Evolutionary conservation across 306 rosid species (phyloP), one percentile per base, ranked within the genome.

Genomic region (Cercis canadensis): DNA sequence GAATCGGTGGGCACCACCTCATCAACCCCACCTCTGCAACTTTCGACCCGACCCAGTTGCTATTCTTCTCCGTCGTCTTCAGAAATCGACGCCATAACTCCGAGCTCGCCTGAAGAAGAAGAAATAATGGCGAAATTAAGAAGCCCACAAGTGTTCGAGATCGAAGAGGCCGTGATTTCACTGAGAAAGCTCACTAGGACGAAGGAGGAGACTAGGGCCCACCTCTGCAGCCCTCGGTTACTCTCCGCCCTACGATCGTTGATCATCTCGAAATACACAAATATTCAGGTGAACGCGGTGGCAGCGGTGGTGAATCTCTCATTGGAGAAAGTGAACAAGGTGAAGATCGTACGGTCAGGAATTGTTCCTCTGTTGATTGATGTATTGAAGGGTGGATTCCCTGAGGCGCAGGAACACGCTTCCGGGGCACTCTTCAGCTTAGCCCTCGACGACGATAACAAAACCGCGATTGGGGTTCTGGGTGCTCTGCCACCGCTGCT

Each of bases 261-360:
- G 19, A 56, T 91, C 45, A 8, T 57, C 16, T 89, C 96, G 1
- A 84, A 83, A 67, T 75, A 86, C 79, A 52, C 70, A 0, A 72
- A 7, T 13, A 43, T 94, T 52, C 92, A 84, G 75, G 96, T 86
- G 77, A 89, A 94, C 75, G 76, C 97, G 0, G 77, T 94, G 5
- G 96, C 97, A 1, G 89, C 91, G 0, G 12, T 91, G 65, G 97
- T 94, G 52, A 94, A 94, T 34, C 84, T 94, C 0, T 91, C 99
- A 0, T 33, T 94, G 43, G 91, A 89, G 66, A 80, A 76, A 24
- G 7, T 54, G 21, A 94, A 91, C 82, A 94, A 89, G 72, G 86
- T 86, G 16, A 94, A 82, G 84, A 94, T 94, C 78, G 86, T 94
- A 19, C 92, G 99, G 68, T 89, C 97, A 7, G 99, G 99, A 46